Conservation (phyloP, 2,329 filamentous ascomycete species). For the Sarocladium strictum region DNA sequence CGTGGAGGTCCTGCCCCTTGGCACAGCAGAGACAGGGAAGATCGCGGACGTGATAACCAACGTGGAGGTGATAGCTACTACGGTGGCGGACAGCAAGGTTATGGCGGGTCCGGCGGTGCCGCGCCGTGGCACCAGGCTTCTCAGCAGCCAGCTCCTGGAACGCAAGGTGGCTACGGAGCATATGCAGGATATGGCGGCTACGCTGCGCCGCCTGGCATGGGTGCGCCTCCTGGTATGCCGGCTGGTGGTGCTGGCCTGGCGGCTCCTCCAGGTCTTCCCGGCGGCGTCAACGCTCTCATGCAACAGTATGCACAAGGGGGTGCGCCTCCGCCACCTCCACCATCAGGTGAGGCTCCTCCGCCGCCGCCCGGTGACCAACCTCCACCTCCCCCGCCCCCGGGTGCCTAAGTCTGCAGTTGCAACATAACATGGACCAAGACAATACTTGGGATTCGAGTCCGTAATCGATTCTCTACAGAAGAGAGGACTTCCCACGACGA, state of each 20-base stretch:
- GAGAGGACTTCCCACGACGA: neutral
- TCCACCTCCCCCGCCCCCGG: slow-evolving; percentile 57
- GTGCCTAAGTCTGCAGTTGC: slow-evolving; percentile 29
- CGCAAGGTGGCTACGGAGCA: slow-evolving; percentile 51
- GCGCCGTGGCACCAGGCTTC: slow-evolving; percentile 41
- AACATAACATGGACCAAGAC: neutral
- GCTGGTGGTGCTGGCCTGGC: slow-evolving; percentile 40
- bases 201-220: slow-evolving; percentile 48
- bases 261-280: slow-evolving; percentile 45
- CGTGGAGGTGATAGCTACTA: slow-evolving; percentile 18
- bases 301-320: slow-evolving; percentile 53
- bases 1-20: slow-evolving; percentile 45
- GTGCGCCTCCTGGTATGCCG: slow-evolving; percentile 32
- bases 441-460: neutral
- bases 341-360: slow-evolving; percentile 52
- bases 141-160: slow-evolving; percentile 45
- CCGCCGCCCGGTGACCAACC: slow-evolving; percentile 59
- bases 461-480: too few species aligned
- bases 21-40: slow-evolving; percentile 51
- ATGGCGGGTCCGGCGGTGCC: slow-evolving; percentile 20
- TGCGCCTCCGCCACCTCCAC: slow-evolving; percentile 52
- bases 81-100: slow-evolving; percentile 18
- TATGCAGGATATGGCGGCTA: slow-evolving; percentile 44
- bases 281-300: slow-evolving; percentile 56
- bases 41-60: slow-evolving; percentile 38